Base-by-base conservation (phyloP, 78 protist genomes). In the Monosiga brevicollis region DNA sequence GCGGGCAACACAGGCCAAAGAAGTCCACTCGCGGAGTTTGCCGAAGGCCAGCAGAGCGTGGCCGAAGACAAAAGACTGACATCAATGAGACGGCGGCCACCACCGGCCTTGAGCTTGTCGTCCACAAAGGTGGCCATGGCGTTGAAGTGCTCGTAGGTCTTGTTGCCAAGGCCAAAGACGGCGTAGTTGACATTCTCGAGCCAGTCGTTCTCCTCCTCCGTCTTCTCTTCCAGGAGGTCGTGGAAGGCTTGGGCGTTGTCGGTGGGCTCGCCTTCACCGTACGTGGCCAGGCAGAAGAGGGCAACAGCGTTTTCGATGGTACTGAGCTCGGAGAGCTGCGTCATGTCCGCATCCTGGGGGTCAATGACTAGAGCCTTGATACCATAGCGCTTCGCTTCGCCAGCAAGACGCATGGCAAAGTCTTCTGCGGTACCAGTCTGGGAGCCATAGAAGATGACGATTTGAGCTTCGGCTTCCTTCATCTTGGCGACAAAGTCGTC, bases 261-360 rank as follows among this genome's bases (percentile, higher is more conserved):
- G 2, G 97, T 87, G 34, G 97, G 97, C 62, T 94, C 97, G 42
- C 97, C 92, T 75, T 94, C 97, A 37, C 97, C 97, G 79, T 91
- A 93, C 6, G 97, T 94, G 0, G 97, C 87, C 55, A 90, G 78
- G 37, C 90, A 55, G 42, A 94, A 87, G 89, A 92, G 36, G 34
- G 71, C 84, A 2, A 80, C 37, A 0, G 75, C 42, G 32, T 87
- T 76, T 15, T 49, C 62, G 40, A 2, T 11, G 37, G 38, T 26
- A n/a, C n/a, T n/a, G n/a, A n/a, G n/a, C n/a, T n/a, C n/a, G 1
- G 1, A 23, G 41, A n/a, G 22, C 73, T 79, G 10, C 34, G 79
- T 89, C 43, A 85, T 73, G 23, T 92, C 89, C 36, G 76, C 81
- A 0, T 73, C 74, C 39, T 91, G 93, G 42, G 92, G 34, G 76